Base-by-base conservation (phyloP, 352 stramenopile genomes). In the Thalassiosira oceanica region DNA sequence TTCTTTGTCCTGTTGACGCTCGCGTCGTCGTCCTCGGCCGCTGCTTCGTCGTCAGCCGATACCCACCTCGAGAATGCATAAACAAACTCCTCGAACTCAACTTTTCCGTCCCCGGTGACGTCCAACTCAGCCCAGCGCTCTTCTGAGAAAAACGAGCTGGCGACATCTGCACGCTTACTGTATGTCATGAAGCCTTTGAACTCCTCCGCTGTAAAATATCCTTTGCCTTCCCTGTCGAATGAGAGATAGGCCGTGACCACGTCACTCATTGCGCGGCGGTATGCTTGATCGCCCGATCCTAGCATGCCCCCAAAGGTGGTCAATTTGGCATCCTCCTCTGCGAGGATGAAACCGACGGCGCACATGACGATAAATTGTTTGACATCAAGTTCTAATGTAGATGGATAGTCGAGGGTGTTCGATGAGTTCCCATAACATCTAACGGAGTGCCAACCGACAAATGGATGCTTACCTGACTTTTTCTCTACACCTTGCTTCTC, bases 1-100 rank as follows among this genome's bases (percentile, higher is more conserved):
- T 76, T 76, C 20, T 61, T 57, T 42, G 20, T 66, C 2, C 67
- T 43, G 45, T 39, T 69, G 28, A 37, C 31, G 13, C 13, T 18
- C 21, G 39, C 29, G 16, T 71, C 58, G 28, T 65, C 48, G 2
- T 53, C 67, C 3, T 71, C 57, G 15, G 65, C 58, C 10, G 60
- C 53, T 8, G 61, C 61, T 21, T 63, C 50, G 1, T 71, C 50
- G 20, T 39, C 46, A 55, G 35, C 51, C 3, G 67, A 71, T 11
- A 78, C 67, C 67, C 67, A 78, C 42, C 50, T 65, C 15, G 67
- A 78, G 35, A 78, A 78, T 15, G 67, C 67, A 54, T 61, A 67
- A 2, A 78, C 67, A 27, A 78, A 78, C 26, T 78, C 67, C 51
- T 70, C 67, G 61, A 78, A 78, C 26, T 65, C 53, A 36, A 78